Base-by-base conservation (phyloP, 805 yeast genomes). In the Ogataea henricii region DNA sequence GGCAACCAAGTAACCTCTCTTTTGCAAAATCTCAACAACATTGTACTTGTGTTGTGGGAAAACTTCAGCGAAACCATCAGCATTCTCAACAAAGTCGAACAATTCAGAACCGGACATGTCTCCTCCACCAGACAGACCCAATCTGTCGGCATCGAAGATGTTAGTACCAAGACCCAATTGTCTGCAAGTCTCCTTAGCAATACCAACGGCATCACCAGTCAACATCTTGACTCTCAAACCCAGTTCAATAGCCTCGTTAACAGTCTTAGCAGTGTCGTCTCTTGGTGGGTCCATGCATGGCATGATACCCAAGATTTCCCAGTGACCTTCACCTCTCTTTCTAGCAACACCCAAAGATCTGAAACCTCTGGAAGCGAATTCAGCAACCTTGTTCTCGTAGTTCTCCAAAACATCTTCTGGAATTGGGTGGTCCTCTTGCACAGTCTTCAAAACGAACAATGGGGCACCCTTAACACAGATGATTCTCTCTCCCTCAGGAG, bases 201-300 rank as follows among this genome's bases (percentile, higher is more conserved):
- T 90, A 82, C 96, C 97, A 68, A 90, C 96, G 73, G 97, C 97
- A 78, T 90, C 97, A 84, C 97, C 97, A 77, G 97, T 90, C 73
- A 90, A 84, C 97, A 90, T 90, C 86, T 90, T 90, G 64, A 90
- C 94, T 77, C 94, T 85, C 69, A 90, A 82, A 83, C 97, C 97
- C 68, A 90, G 82, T 61, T 76, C 67, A 78, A 87, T 84, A 64
- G 97, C 97, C 77, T 90, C 97, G 73, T 78, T 72, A 70, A 90
- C 94, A 70, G 97, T 90, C 68, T 83, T 83, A 66, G 95, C 96
- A 78, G 97, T 90, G 75, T 90, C 97, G 77, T 90, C 96, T 83
- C 97, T 87, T 77, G 97, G 97, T 68, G 97, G 97, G 77, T 90
- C 97, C 91, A 88, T 87, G 78, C 96, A 89, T 74, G 97, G 97